Conservation (phyloP, 495 filamentous ascomycete species). For the Bryoglossum gracile region DNA sequence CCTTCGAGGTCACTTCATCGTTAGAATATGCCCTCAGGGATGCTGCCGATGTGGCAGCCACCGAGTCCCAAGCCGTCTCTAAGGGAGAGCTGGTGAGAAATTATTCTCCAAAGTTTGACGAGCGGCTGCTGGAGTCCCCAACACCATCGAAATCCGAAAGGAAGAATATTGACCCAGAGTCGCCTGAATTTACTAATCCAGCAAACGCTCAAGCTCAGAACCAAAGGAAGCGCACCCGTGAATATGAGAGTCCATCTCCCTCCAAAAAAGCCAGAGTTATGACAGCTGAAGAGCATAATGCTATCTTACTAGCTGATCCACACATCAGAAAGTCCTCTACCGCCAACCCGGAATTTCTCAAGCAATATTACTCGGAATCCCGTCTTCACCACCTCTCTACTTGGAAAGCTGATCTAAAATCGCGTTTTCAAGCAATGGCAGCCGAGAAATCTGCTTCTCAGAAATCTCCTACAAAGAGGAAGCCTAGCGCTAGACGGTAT, state of each 20-base stretch:
- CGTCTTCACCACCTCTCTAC: conserved; percentile 89
- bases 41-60: not conserved
- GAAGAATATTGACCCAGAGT: not conserved
- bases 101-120: not conserved
- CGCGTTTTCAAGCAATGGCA: conserved; percentile 71
- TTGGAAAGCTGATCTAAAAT: conserved; percentile 91
- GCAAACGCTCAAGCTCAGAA: not conserved
- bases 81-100: not conserved
- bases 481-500: conserved; percentile 63
- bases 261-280: conserved; percentile 36
- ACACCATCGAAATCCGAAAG: not conserved
- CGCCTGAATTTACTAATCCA: not conserved
- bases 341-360: conserved; percentile 83
- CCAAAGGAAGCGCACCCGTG: conserved; percentile 1
- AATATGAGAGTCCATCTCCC: conserved; percentile 6
- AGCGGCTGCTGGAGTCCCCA: not conserved
- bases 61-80: not conserved
- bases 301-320: conserved; percentile 70
- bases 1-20: conserved; percentile 25
- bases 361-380: conserved; percentile 90
- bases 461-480: conserved; percentile 37
- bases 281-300: conserved; percentile 90
- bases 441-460: conserved; percentile 57
- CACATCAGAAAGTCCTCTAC: conserved; percentile 76
- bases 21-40: conserved; percentile 25